Base-by-base conservation (phyloP, 2,329 filamentous ascomycete species). In the Phyllosticta capitalensis region DNA sequence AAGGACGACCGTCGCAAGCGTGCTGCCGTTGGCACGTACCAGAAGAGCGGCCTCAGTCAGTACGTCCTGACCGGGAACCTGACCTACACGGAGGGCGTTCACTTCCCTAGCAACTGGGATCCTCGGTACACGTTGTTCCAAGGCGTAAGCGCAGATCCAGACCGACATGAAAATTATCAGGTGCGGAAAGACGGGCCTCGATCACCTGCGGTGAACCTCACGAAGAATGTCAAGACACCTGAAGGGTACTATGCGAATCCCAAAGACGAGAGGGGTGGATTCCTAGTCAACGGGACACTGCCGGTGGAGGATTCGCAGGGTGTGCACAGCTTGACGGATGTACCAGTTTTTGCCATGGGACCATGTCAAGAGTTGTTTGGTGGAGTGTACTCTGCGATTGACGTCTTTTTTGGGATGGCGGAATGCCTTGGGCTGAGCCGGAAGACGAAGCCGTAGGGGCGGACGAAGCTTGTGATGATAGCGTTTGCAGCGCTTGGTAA, bases 41-140 rank as follows among this genome's bases (percentile, higher is more conserved):
- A 83, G 64, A 78, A 85, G 66, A 89, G 88, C 0, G 90, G 90
- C 20, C 76, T 87, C 10, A 89, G 85, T 0, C 86, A 91, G 72
- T 95, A 95, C 79, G 81, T 81, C 61, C 79, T 88, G 64, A 76
- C 80, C 1, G 82, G 82, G 55, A 76, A 79, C 61, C 72, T 84
- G 6, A 75, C 75, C 60, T 92, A 92, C 78, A 81, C 81, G 66
- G 88, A 88, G 21, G 86, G 87, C 56, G 79, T 83, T 65, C 83
- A 88, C 76, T 95, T 94, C 79, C 90, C 90, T 20, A 79, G 82
- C 63, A 90, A 90, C 77, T 94, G 90, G 89, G 87, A 90, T 70
- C 90, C 90, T 14, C 83, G 90, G 30, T 94, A 92, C 75, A 87
- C 88, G 61, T 83, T 95, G 55, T 89, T 88, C 59, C 81, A 84